Evolutionary conservation across 192 early-diverging fungal genomes (phyloP).

Genomic region (Gigaspora rosea): DNA sequence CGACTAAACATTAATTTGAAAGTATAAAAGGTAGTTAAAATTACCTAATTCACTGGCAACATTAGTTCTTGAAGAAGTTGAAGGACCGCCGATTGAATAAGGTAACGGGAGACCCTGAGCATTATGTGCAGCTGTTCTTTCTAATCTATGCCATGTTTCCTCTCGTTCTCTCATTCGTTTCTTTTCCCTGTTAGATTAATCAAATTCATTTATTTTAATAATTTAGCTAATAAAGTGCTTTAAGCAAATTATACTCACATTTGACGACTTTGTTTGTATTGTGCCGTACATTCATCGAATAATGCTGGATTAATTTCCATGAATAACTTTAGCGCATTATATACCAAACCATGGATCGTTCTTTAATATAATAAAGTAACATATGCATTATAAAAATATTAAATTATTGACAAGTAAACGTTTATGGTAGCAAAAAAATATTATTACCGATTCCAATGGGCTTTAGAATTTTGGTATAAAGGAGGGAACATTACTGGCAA

Average conservation of each 20-base stretch:
- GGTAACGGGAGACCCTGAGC: constrained; percentile 31
- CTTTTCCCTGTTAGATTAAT: constrained; percentile 62
- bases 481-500: constrained; percentile 96
- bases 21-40: background rate
- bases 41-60: constrained; percentile 11
- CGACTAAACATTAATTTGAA: background rate
- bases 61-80: constrained; percentile 11
- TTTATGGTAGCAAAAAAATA: constrained; percentile 3
- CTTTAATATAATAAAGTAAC: constrained; percentile 44
- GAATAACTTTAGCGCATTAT: constrained; percentile 95
- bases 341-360: constrained; percentile 96
- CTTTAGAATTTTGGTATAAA: constrained; percentile 91
- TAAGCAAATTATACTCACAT: constrained; percentile 53
- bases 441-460: constrained; percentile 93
- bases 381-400: background rate
- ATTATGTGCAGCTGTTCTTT: constrained; percentile 51
- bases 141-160: constrained; percentile 78
- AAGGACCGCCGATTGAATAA: constrained; percentile 19
- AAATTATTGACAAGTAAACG: constrained; percentile 26
- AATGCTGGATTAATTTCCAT: constrained; percentile 95
- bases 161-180: constrained; percentile 80
- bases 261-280: constrained; percentile 90
- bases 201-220: background rate
- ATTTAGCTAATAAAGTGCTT: background rate
- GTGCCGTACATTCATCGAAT: constrained; percentile 94